phyloP scores from a whole-genome alignment of 768 basidiomycete genomes.

The Pholiota conissans region DNA sequence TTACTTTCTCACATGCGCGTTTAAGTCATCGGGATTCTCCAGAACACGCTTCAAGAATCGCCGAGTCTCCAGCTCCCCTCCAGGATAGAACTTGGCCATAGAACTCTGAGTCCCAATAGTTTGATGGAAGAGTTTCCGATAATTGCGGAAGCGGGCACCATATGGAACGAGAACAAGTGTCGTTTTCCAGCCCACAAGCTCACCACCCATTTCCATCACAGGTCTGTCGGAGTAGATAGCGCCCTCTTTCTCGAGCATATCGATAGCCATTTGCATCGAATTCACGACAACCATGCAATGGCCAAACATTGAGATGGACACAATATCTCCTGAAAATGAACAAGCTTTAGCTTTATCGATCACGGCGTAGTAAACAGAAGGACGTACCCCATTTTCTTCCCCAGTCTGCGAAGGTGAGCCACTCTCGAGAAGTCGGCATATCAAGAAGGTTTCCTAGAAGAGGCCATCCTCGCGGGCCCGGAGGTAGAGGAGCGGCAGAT shows the following conservation, averaged over 20 bases:
- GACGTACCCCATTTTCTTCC: conserved; percentile 41
- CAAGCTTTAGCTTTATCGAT: neutral
- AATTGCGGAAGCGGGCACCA: conserved; percentile 38
- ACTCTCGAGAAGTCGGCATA: conserved; percentile 46
- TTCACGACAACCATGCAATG: conserved; percentile 49
- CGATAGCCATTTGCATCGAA: conserved; percentile 36
- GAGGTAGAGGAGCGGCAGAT: conserved; percentile 33
- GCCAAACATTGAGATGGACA: conserved; percentile 44
- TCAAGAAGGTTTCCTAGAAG: conserved; percentile 49
- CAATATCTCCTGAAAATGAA: conserved; percentile 38
- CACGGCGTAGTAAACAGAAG: neutral
- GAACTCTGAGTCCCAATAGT: conserved; percentile 37
- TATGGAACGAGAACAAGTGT: conserved; percentile 36
- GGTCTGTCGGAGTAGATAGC: conserved; percentile 58
- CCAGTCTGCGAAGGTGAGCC: conserved; percentile 47
- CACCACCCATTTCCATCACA: conserved; percentile 38
- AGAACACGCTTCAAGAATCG: conserved; percentile 39
- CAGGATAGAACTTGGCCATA: conserved; percentile 37
- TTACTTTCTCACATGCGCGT: conserved; percentile 36
- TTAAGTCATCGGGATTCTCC: conserved; percentile 31
- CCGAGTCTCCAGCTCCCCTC: conserved; percentile 39
- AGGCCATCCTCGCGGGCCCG: conserved; percentile 45
- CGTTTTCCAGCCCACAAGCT: conserved; percentile 42
- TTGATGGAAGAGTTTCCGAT: conserved; percentile 41
- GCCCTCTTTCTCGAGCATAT: conserved; percentile 53